Evolutionary conservation across 2,329 filamentous ascomycete species (phyloP), one percentile per base, ranked within the genome.

Genomic region (Colletotrichum orchidophilum): DNA sequence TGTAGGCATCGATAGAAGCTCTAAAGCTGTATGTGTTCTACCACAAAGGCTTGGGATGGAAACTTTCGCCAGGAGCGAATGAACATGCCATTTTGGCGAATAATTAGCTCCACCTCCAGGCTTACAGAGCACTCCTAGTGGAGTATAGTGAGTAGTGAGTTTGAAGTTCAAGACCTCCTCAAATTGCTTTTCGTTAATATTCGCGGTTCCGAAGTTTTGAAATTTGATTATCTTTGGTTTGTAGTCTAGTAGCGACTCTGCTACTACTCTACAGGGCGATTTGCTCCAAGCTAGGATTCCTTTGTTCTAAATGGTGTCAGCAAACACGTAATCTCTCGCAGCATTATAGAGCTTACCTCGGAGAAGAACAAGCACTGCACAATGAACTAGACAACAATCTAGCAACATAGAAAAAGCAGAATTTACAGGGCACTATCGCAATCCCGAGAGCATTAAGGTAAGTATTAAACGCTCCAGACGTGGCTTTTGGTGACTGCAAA

Each of bases 371-470:
- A 59, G 29, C 64, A 66, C 61, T 90, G 83, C 0, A 84, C 83
- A 0, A 81, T 78, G 2, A 85, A 70, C 0, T 83, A 80, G 11
- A 81, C 83, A 54, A 63, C 11, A 29, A 73, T 73, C 69, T 67
- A 73, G 27, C 71, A 6, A 87, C 85, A 64, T 90, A 90, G 26
- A 90, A 82, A 71, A 90, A 86, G 78, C 90, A 90, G 71, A 86
- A 90, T 74, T 82, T 85, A 82, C 86, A 90, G 0, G 81, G 81
- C 42, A 90, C 83, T 1, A 82, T 75, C 0, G 81, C 83, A 1
- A 90, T 77, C 0, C 84, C 88, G 59, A 87, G 85, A 0, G 88
- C 88, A 33, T 86, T 85, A 8, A 90, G 86, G 2, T 76, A 78
- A 33, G 78, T 75, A 33, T 80, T 79, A 55, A 80, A 79, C 18